Percentiles rank a stretch among this genome's conserved stretches.
phyloP scores from a whole-genome alignment of 2,329 filamentous ascomycete species.

The Cytospora mali region DNA sequence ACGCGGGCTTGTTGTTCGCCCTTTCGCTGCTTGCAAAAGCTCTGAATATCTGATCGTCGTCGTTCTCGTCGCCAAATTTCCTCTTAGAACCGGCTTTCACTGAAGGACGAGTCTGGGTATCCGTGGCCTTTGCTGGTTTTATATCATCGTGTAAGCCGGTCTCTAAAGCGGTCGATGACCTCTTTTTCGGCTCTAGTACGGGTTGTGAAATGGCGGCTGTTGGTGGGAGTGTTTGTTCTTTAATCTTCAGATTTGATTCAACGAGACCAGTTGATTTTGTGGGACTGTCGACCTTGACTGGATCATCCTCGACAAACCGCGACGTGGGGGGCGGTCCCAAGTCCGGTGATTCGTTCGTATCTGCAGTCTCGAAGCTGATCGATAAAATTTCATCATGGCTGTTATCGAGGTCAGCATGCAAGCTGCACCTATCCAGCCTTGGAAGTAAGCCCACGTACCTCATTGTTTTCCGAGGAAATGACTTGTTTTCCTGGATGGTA shows the following conservation, averaged over 20 bases:
- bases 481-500: slow-evolving; percentile 71
- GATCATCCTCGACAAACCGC: slow-evolving; percentile 59
- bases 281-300: slow-evolving; percentile 56
- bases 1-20: slow-evolving; percentile 27
- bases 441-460: slow-evolving; percentile 53
- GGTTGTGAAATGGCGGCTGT: slow-evolving; percentile 24
- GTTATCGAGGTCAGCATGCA: slow-evolving; percentile 35
- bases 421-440: background rate
- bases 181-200: slow-evolving; percentile 32
- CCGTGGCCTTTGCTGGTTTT: slow-evolving; percentile 21
- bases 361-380: slow-evolving; percentile 52
- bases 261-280: slow-evolving; percentile 30
- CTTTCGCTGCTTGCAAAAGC: slow-evolving; percentile 38
- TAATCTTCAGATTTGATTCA: slow-evolving; percentile 25
- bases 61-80: slow-evolving; percentile 61
- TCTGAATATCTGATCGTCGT: slow-evolving; percentile 39
- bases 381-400: slow-evolving; percentile 66
- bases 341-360: slow-evolving; percentile 65
- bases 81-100: slow-evolving; percentile 58
- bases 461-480: slow-evolving; percentile 67
- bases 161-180: slow-evolving; percentile 33
- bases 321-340: slow-evolving; percentile 66
- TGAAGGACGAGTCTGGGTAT: slow-evolving; percentile 31
- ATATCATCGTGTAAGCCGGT: slow-evolving; percentile 29
- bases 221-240: slow-evolving; percentile 14